A percentile compares a stretch with the other conserved stretches of the same genome.
Conservation (phyloP, 208 protist genomes). For the Trypanosoma congolense region DNA sequence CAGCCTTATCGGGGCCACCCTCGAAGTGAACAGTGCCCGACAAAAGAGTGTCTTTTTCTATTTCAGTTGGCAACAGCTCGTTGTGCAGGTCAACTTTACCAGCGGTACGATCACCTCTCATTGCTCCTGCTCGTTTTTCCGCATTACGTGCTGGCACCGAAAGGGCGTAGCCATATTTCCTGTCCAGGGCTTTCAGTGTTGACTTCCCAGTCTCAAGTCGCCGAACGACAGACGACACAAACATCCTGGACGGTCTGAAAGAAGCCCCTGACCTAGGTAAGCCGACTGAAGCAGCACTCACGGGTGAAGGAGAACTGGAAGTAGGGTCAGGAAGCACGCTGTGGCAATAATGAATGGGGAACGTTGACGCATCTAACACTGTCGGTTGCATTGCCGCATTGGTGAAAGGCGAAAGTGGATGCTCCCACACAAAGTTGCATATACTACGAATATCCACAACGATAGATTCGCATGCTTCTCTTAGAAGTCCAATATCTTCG, state of each 20-base stretch:
- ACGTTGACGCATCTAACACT: neutral
- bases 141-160: slow-evolving; percentile 16
- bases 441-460: slow-evolving; percentile 17
- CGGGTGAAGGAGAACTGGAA: neutral
- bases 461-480: slow-evolving; percentile 11
- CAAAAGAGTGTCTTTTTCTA: neutral
- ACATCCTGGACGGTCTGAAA: slow-evolving; percentile 8
- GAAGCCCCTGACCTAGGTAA: neutral
- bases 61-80: too few relatives aligned
- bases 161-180: slow-evolving; percentile 21
- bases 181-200: slow-evolving; percentile 8
- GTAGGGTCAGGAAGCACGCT: neutral
- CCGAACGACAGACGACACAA: slow-evolving; percentile 3
- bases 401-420: neutral
- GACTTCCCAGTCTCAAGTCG: slow-evolving; percentile 9
- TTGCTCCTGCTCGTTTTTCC: neutral
- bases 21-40: too few relatives aligned
- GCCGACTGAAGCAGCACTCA: neutral
- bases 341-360: slow-evolving; percentile 11
- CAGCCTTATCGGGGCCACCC: neutral
- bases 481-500: slow-evolving; percentile 21
- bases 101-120: slow-evolving; percentile 3
- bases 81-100: neutral
- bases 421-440: slow-evolving; percentile 17
- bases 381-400: neutral